Evolutionary conservation across 306 rosid species (phyloP).

Genomic region (Cucurbita argyrosperma): DNA sequence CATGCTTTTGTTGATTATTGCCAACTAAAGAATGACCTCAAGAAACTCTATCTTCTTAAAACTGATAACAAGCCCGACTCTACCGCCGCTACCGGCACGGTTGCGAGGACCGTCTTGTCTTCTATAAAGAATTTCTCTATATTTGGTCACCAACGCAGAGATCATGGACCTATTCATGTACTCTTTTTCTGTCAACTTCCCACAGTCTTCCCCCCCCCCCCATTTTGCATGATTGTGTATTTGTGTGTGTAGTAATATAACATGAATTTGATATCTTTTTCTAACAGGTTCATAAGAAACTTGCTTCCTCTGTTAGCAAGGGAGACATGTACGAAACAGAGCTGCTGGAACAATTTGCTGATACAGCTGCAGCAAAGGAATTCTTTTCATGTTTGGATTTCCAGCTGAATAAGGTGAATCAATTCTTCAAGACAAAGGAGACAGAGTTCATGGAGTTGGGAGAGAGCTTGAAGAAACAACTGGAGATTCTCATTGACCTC

Average conservation of each 20-base stretch:
- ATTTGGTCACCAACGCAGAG: slow-evolving; percentile 49
- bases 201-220: not conserved
- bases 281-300: slow-evolving; percentile 72
- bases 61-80: slow-evolving; percentile 2
- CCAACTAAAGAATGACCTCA: slow-evolving; percentile 72
- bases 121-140: slow-evolving; percentile 39
- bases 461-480: slow-evolving; percentile 64
- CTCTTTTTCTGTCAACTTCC: slow-evolving; percentile 6
- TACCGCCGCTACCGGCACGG: not conserved
- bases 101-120: slow-evolving; percentile 34
- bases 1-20: slow-evolving; percentile 89
- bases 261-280: not conserved
- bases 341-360: slow-evolving; percentile 67
- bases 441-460: slow-evolving; percentile 80
- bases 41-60: slow-evolving; percentile 43
- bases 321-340: slow-evolving; percentile 91
- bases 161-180: slow-evolving; percentile 90
- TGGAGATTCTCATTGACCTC: slow-evolving; percentile 61
- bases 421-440: slow-evolving; percentile 64
- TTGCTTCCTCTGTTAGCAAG: slow-evolving; percentile 55
- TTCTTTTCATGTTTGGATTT: slow-evolving; percentile 71
- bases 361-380: slow-evolving; percentile 63
- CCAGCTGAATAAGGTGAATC: slow-evolving; percentile 83
- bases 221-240: not conserved
- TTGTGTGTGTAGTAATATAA: not conserved